phyloP scores from a whole-genome alignment of 176 grass and related monocot species.

The Otatea glauca region DNA sequence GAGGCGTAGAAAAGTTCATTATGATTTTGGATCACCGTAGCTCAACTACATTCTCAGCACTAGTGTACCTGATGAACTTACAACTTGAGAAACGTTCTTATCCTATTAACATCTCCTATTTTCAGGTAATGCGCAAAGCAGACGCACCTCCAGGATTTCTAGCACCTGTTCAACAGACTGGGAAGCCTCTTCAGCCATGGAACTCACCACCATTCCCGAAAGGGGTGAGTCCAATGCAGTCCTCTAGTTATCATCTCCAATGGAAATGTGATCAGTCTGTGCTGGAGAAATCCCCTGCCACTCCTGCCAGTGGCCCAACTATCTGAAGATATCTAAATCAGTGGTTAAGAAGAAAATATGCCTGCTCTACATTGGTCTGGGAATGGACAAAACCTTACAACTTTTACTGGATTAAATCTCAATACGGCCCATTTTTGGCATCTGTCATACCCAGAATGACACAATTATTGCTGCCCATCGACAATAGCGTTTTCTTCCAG shows the following conservation, averaged over 20 bases:
- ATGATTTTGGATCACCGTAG: slow-evolving; percentile 4
- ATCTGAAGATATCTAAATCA: slow-evolving; percentile 26
- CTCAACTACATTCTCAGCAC: not conserved
- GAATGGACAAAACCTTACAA: slow-evolving; percentile 13
- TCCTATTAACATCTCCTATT: slow-evolving; percentile 8
- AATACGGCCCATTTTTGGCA: slow-evolving; percentile 19
- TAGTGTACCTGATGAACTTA: slow-evolving; percentile 13
- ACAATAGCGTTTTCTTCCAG: not conserved
- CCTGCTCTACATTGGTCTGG: not conserved
- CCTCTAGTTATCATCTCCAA: slow-evolving; percentile 55
- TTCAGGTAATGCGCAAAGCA: slow-evolving; percentile 74
- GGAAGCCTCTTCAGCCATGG: slow-evolving; percentile 48
- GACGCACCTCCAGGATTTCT: slow-evolving; percentile 59
- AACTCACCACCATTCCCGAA: slow-evolving; percentile 31
- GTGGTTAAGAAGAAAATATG: not conserved
- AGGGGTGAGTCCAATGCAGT: slow-evolving; percentile 39
- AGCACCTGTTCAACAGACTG: slow-evolving; percentile 49
- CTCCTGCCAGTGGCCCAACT: not conserved
- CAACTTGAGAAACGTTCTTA: slow-evolving; percentile 1
- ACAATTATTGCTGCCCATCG: not conserved
- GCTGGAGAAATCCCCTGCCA: slow-evolving; percentile 38
- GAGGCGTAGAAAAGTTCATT: slow-evolving; percentile 12
- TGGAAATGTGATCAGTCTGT: slow-evolving; percentile 77
- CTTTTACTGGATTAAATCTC: not conserved
- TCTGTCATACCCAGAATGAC: not conserved